Evolutionary conservation across 495 filamentous ascomycete genomes (phyloP), one percentile per base, ranked within the genome.

Genomic region (Penicillium lagena): DNA sequence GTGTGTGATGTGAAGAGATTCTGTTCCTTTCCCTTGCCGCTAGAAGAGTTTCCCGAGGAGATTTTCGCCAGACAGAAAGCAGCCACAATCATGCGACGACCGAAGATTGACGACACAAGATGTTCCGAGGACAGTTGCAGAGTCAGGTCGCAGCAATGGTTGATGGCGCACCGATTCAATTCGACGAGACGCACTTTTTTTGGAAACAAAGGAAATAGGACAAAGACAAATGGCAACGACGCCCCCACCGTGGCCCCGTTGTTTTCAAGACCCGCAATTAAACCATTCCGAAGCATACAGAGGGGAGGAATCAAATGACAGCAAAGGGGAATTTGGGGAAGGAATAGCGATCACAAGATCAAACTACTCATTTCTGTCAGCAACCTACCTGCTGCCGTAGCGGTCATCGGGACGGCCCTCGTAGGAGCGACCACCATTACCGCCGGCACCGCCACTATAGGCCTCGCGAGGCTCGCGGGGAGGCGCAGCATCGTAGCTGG

Each of bases 401-500:
- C 71, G 60, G 41, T 75, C 71, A 49, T 73, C 69, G 22, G 47
- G 64, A 52, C 68, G 70, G 39, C 59, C 54, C 40, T 79, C 77
- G 55, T 79, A 77, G 54, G 77, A 75, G 50, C 72, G 63, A 54
- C 65, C 50, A 29, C 52, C 56, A 45, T 50, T 42, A 29, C n/a
- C 32, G 15, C 34, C 39, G 22, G 22, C 22, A 34, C 32, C 32
- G 32, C 32, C 56, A 66, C 74, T 68, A 54, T 82, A 83, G 41
- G 75, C 64, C 43, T 82, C 83, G 47, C 84, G 80, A 49, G 67
- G 64, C 31, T 83, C 82, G 50, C 72, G 71, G 49, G 81, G 80
- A 59, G 80, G 70, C 50, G 75, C 80, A 41, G 77, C 54, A 35
- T 82, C 82, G 51, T 68, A 71, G 52, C 59, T 62, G 47, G 51